Evolutionary conservation across 2,329 filamentous ascomycete genomes (phyloP).

Genomic region (Chrysoporthe austroafricana): DNA sequence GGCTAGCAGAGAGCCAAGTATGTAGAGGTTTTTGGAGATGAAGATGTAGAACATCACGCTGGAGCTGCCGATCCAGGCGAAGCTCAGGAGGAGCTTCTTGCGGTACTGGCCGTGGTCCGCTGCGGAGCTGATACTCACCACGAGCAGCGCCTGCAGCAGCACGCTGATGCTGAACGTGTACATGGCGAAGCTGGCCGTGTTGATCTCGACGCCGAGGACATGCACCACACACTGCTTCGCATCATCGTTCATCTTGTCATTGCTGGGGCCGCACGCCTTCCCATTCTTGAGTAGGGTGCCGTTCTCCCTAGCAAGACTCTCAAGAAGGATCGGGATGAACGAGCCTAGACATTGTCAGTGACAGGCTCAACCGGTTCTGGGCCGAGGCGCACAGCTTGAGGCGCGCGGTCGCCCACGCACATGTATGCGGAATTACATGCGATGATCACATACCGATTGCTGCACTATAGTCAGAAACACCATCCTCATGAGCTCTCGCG

Average conservation of each 20-base stretch:
- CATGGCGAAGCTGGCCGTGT: conserved; percentile 95
- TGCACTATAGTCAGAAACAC: conserved; percentile 24
- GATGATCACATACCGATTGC: conserved; percentile 36
- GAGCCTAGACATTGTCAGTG: conserved; percentile 60
- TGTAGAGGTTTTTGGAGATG: conserved; percentile 73
- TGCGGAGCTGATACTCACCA: conserved; percentile 94
- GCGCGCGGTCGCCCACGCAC: neutral
- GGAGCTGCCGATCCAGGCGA: conserved; percentile 79
- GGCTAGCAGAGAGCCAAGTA: conserved; percentile 81
- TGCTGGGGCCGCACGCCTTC: conserved; percentile 73
- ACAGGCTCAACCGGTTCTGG: neutral
- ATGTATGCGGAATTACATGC: neutral
- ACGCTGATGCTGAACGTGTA: conserved; percentile 97
- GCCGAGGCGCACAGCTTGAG: neutral
- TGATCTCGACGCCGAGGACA: conserved; percentile 82
- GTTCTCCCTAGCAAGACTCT: conserved; percentile 90
- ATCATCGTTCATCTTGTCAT: conserved; percentile 49
- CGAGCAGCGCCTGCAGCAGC: conserved; percentile 82
- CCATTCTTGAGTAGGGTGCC: conserved; percentile 81
- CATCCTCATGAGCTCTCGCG: neutral
- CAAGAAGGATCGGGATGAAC: conserved; percentile 94
- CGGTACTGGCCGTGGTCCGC: conserved; percentile 93
- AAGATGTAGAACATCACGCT: conserved; percentile 89
- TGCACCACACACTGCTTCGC: conserved; percentile 79
- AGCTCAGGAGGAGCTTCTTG: conserved; percentile 84